Conservation (phyloP, 1,284 basidiomycete genomes). For the Trametes pubescens region DNA sequence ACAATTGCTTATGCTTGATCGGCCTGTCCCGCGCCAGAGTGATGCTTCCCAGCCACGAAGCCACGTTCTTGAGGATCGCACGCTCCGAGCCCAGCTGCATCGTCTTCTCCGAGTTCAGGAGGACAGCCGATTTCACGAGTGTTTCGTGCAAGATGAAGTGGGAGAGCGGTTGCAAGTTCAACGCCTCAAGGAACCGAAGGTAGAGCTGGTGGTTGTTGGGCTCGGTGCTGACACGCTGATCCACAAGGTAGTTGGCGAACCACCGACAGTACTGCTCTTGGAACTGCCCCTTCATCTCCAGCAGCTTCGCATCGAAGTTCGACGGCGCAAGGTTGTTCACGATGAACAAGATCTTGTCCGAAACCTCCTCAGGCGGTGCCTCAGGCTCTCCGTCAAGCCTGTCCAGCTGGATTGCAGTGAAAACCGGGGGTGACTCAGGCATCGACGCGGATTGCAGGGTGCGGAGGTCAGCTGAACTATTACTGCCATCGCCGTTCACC, state of each 20-base stretch:
- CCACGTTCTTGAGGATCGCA: slow-evolving; percentile 92
- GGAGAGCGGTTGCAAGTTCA: slow-evolving; percentile 72
- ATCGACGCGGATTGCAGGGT: slow-evolving; percentile 45
- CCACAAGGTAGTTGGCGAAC: slow-evolving; percentile 98
- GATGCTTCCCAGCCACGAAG: slow-evolving; percentile 93
- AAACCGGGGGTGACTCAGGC: slow-evolving; percentile 62
- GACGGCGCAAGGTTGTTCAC: slow-evolving; percentile 97
- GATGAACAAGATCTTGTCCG: slow-evolving; percentile 97
- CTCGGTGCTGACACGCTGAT: slow-evolving; percentile 95
- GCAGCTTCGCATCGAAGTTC: slow-evolving; percentile 90
- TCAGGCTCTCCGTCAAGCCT: slow-evolving; percentile 65
- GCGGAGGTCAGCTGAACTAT: slow-evolving; percentile 49
- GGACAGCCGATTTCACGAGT: slow-evolving; percentile 81
- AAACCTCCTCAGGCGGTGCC: slow-evolving; percentile 85
- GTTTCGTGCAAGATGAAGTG: slow-evolving; percentile 94
- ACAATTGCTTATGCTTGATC: slow-evolving; percentile 92
- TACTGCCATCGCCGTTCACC: slow-evolving; percentile 53
- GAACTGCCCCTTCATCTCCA: slow-evolving; percentile 86
- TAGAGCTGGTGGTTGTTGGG: slow-evolving; percentile 98
- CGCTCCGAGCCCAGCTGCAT: slow-evolving; percentile 88
- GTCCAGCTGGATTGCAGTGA: slow-evolving; percentile 80
- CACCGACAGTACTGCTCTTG: slow-evolving; percentile 87
- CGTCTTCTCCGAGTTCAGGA: slow-evolving; percentile 95
- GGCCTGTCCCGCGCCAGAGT: slow-evolving; percentile 94
- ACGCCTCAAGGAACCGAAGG: slow-evolving; percentile 89